Percentiles rank a stretch among this genome's conserved stretches.
phyloP scores from a whole-genome alignment of 495 filamentous ascomycete species.

The Cercophora sp. region DNA sequence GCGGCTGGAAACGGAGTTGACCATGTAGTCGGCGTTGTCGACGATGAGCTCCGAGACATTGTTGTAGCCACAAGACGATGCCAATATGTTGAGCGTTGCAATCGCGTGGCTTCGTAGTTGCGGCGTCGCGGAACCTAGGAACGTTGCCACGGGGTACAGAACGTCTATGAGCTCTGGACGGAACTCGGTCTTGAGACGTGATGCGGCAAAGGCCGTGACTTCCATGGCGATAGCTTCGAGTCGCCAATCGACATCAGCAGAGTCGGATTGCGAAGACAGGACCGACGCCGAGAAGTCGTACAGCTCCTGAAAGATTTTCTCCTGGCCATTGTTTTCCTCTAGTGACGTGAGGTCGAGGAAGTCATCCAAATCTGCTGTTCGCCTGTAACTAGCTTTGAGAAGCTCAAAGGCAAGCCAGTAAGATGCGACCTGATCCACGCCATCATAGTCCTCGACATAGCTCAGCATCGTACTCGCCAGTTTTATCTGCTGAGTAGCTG shows the following conservation, averaged over 20 bases:
- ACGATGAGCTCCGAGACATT: constrained; percentile 76
- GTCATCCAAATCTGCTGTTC: constrained; percentile 57
- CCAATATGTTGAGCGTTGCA: constrained; percentile 73
- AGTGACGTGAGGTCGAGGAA: constrained; percentile 55
- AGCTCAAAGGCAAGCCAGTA: constrained; percentile 81
- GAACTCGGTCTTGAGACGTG: constrained; percentile 64
- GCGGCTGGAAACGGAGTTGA: constrained; percentile 85
- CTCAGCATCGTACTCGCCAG: constrained; percentile 57
- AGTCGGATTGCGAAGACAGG: constrained; percentile 49
- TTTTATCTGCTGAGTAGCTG: constrained; percentile 37
- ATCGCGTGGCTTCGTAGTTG: constrained; percentile 78
- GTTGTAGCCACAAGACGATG: constrained; percentile 68
- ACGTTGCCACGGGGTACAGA: constrained; percentile 81
- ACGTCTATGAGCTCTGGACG: constrained; percentile 84
- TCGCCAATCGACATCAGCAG: constrained; percentile 60
- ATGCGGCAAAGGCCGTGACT: constrained; percentile 65
- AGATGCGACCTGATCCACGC: constrained; percentile 57
- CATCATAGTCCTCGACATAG: constrained; percentile 51
- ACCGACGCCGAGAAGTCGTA: constrained; percentile 71
- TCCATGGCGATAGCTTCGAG: constrained; percentile 70
- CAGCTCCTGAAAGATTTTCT: constrained; percentile 66
- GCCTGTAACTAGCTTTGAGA: constrained; percentile 50
- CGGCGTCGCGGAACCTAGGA: constrained; percentile 68
- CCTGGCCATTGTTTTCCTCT: constrained; percentile 39
- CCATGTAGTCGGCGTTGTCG: constrained; percentile 93